Evolutionary conservation across 2,329 filamentous ascomycete species (phyloP), one percentile per base, ranked within the genome.

Genomic region (Colletotrichum sp.): DNA sequence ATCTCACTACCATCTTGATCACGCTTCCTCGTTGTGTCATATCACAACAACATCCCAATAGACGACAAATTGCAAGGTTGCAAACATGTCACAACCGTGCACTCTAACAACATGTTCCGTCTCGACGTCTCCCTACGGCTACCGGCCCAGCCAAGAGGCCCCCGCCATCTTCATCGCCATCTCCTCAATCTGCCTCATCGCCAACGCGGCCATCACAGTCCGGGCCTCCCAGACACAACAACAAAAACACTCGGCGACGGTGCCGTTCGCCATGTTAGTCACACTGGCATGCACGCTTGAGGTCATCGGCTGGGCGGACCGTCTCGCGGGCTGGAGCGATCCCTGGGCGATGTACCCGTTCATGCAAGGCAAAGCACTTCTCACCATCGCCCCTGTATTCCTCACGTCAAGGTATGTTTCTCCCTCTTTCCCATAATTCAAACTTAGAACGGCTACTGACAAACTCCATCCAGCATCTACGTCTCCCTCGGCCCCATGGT

Each of bases 321-420:
- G 81, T 30, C 36, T 80, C 15, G 79, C 73, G 9, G 81, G 78
- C 64, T 79, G 69, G 67, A 36, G 71, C 8, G 72, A 81, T 28
- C 79, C 80, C 3, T 82, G 80, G 81, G 78, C 78, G 36, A 76
- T 79, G 18, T 76, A 73, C 32, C 72, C 80, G 16, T 81, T 80
- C 39, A 78, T 80, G 12, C 76, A 78, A 24, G 78, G 79, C 49
- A 81, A 76, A 34, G 59, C 78, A 3, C 79, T 80, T 15, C 74
- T 82, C 30, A 80, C 80, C 13, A 71, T 83, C 13, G 81, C 82
- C 2, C 81, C 83, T 3, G 78, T 80, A 0, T 81, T 82, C 30
- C 57, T 84, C 34, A 81, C 82, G 5, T 76, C 75, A 57, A 80
- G 77, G 82, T 83, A 67, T 59, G 74, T 77, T 64, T 39, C 18